phyloP scores from a whole-genome alignment of 2,329 filamentous ascomycete genomes.

The Stagonosporopsis tanaceti region DNA sequence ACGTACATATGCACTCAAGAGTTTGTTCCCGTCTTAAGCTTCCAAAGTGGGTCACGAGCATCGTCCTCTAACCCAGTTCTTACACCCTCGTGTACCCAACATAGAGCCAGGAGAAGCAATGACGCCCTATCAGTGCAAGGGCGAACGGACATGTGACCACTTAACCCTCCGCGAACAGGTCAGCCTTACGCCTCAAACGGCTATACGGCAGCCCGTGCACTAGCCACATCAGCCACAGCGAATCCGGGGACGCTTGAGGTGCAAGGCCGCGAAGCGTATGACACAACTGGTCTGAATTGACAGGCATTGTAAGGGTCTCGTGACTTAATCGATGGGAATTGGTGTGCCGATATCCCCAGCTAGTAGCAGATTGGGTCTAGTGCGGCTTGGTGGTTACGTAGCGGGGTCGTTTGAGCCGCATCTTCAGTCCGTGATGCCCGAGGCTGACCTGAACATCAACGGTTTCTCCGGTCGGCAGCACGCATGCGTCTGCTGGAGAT shows the following conservation, averaged over 20 bases:
- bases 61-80: constrained; percentile 22
- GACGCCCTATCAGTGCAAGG: constrained; percentile 20
- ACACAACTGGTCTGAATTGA: constrained; percentile 27
- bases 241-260: constrained; percentile 26
- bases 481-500: neutral
- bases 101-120: constrained; percentile 16
- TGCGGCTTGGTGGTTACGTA: constrained; percentile 20
- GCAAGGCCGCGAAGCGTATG: constrained; percentile 27
- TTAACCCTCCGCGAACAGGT: constrained; percentile 20
- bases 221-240: constrained; percentile 39
- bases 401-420: constrained; percentile 24
- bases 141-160: constrained; percentile 26
- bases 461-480: constrained; percentile 12
- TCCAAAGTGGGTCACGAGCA: constrained; percentile 5
- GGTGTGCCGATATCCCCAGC: constrained; percentile 24
- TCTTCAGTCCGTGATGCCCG: constrained; percentile 1
- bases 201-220: constrained; percentile 34
- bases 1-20: constrained; percentile 9
- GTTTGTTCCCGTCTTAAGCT: constrained; percentile 16
- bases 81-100: constrained; percentile 11
- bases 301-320: constrained; percentile 22
- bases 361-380: constrained; percentile 15
- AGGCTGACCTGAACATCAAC: constrained; percentile 11
- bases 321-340: constrained; percentile 14
- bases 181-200: constrained; percentile 35